These are phyloP conservation scores for Buddleja alternifolia DNA, from an alignment of 257 asterid genomes.

Conservation along the genomic window DNA sequence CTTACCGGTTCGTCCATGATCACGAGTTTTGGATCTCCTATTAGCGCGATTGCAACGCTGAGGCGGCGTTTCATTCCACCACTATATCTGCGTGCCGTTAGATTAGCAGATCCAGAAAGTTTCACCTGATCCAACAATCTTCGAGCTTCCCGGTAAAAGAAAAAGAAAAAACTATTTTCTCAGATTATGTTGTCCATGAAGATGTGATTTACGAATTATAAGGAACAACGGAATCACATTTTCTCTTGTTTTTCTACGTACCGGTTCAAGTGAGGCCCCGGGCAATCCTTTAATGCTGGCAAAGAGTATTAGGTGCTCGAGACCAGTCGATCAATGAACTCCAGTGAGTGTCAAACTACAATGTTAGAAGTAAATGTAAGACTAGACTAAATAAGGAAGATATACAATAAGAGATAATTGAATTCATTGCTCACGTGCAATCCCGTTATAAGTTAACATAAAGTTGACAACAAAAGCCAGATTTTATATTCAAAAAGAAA, in stretches of 20 bases:
- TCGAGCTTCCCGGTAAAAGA: too few species aligned
- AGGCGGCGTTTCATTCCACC: slow-evolving; percentile 98
- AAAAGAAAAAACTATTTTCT: too few species aligned
- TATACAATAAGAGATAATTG: too few species aligned
- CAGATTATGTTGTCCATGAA: too few species aligned
- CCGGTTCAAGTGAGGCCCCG: slow-evolving; percentile 23
- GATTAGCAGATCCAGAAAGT: slow-evolving; percentile 70
- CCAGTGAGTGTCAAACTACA: slow-evolving; percentile 47
- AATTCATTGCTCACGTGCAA: too few species aligned
- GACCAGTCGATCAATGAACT: slow-evolving; percentile 39
- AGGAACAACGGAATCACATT: too few species aligned
- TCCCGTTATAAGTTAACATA: too few species aligned
- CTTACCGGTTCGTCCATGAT: slow-evolving; percentile 94
- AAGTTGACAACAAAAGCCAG: too few species aligned
- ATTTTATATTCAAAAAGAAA: too few species aligned
- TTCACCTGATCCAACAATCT: slow-evolving; percentile 77
- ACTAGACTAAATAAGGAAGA: too few species aligned
- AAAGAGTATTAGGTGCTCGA: slow-evolving; percentile 45
- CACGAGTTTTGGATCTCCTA: slow-evolving; percentile 87
- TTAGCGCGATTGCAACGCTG: slow-evolving; percentile 88
- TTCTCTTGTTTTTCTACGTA: too few species aligned
- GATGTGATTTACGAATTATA: too few species aligned
- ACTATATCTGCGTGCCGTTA: slow-evolving; percentile 85
- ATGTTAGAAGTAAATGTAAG: background rate
- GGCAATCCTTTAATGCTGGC: slow-evolving; percentile 47